These are phyloP conservation scores for Exophiala sideris DNA, from an alignment of 2,329 filamentous ascomycete species.

Conservation along the genomic window DNA sequence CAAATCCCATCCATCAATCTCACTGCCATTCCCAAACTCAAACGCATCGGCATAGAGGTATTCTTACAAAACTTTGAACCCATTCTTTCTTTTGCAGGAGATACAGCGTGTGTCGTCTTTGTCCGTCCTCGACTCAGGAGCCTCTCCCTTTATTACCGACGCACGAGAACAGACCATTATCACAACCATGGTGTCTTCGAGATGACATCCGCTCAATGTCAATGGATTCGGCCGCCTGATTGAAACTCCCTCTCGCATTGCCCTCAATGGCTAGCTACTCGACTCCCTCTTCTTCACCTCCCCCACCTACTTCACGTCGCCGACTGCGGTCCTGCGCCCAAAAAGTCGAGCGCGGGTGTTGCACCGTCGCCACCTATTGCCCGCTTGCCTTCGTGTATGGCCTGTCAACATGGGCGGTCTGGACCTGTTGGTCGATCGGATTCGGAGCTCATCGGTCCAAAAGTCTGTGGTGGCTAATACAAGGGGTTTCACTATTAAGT, in stretches of 20 bases:
- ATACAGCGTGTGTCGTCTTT: background rate
- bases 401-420: slow-evolving; percentile 90
- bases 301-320: slow-evolving; percentile 41
- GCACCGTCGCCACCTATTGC: slow-evolving; percentile 72
- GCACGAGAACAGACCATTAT: background rate
- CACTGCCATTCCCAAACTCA: background rate
- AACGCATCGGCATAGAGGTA: background rate
- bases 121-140: background rate
- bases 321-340: slow-evolving; percentile 42
- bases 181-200: slow-evolving; percentile 13
- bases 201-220: slow-evolving; percentile 12
- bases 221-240: slow-evolving; percentile 14
- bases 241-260: background rate
- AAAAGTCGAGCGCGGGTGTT: slow-evolving; percentile 76
- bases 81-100: background rate
- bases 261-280: slow-evolving; percentile 28
- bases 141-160: background rate
- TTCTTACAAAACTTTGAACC: background rate
- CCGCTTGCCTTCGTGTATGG: slow-evolving; percentile 87
- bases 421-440: slow-evolving; percentile 75
- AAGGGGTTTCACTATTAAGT: slow-evolving; percentile 57
- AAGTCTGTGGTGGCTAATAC: slow-evolving; percentile 22
- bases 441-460: slow-evolving; percentile 17
- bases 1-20: background rate
- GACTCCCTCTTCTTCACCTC: slow-evolving; percentile 34